A percentile compares a stretch with the other conserved stretches of the same genome.
Evolutionary conservation across 139 green algal genomes (phyloP).

Genomic region (Chlorella ohadii): DNA sequence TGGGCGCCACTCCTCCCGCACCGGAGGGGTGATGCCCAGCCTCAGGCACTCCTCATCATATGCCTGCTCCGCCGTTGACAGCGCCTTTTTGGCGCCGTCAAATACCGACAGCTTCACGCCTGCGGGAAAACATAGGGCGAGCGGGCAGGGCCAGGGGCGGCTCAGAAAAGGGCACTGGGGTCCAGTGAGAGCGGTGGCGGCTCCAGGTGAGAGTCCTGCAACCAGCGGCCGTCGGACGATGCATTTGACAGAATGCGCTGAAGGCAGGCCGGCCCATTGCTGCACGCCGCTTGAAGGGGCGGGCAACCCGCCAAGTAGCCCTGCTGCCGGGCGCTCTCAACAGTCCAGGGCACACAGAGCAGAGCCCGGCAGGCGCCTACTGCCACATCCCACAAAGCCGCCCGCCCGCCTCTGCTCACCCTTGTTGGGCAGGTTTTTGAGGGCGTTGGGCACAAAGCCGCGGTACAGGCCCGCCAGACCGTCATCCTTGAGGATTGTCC

Average conservation of each 20-base stretch:
- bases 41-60: constrained; percentile 48
- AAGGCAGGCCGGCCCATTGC: not conserved
- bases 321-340: no score
- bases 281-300: no score
- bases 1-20: not conserved
- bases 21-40: not conserved
- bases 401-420: constrained; percentile 51
- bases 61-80: constrained; percentile 39
- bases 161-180: no score
- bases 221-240: no score
- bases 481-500: constrained; percentile 50
- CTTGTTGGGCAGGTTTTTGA: constrained; percentile 92
- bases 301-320: not conserved
- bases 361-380: no score
- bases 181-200: no score
- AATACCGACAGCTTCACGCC: constrained; percentile 68
- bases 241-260: no score
- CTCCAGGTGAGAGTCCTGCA: no score
- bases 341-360: no score
- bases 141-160: no score
- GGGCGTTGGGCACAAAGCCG: constrained; percentile 81
- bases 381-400: no score
- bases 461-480: constrained; percentile 73
- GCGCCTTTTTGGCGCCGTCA: constrained; percentile 63
- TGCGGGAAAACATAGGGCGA: constrained; percentile 18